Evolutionary conservation across 352 stramenopile species (phyloP), one percentile per base, ranked within the genome.

Genomic region (Phytophthora cajani): DNA sequence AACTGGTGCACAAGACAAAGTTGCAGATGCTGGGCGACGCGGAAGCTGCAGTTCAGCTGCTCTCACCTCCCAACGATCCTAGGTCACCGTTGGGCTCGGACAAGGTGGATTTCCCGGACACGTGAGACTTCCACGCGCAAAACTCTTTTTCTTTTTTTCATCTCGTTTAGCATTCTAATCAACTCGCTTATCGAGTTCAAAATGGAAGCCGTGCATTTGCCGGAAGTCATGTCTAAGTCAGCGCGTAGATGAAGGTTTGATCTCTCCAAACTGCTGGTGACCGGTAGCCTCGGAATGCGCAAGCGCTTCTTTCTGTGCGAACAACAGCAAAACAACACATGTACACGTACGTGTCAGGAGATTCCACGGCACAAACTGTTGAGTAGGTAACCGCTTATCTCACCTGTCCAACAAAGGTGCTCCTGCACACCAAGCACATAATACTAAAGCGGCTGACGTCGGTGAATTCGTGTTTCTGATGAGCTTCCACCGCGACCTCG

Each of bases 391-490:
- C 6, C 5, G 11, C 7, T 2, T 21, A 52, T 5, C 61, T 50
- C 32, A 92, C 84, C 79, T 92, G 75, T 19, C 88, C 88, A 21
- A 87, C 67, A 69, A 95, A 94, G 0, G 78, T 79, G 27, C 76
- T 75, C 42, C 79, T 82, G 63, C 88, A 95, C 17, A 77, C 76
- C 59, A 94, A 74, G 54, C 88, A 95, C 62, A 89, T 67, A 64
- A 93, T 93, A 23, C 67, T 89, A 69, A 95, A 95, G 30, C 79
- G 77, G 49, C 76, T 82, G 27, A 92, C 67, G 62, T 93, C 85
- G 10, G 88, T 95, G 62, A 87, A 95, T 58, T 93, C 86, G 68
- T 95, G 88, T 53, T 91, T 95, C 79, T 93, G 88, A 75, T 95
- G 86, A 42, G 88, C 88, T 65, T 91, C 86, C 17, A 95, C 85